A percentile compares a stretch with the other conserved stretches of the same genome.
Conservation (phyloP, 345 rosid genomes). For the Acer campestre region DNA sequence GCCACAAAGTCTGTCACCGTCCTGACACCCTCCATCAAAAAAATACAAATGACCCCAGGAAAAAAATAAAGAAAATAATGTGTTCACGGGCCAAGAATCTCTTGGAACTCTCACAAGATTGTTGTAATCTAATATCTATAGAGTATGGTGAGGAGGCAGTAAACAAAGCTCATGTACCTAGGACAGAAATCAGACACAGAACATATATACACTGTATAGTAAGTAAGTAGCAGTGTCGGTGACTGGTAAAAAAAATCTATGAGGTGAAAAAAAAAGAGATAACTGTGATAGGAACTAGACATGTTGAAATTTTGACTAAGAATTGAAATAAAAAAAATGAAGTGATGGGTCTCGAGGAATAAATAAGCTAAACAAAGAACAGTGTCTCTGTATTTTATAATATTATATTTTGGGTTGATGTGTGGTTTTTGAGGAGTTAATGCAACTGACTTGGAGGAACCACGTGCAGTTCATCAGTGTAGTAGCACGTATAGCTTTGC, state of each 20-base stretch:
- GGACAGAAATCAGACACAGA: constrained; percentile 33
- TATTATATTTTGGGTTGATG: constrained; percentile 20
- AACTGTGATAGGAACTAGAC: constrained; percentile 33
- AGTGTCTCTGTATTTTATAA: constrained; percentile 24
- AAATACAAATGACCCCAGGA: constrained; percentile 11
- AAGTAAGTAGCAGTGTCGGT: constrained; percentile 31
- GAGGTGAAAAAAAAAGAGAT: background rate
- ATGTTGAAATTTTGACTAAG: constrained; percentile 38
- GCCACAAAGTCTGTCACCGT: constrained; percentile 24
- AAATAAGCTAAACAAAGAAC: constrained; percentile 13
- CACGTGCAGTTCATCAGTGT: constrained; percentile 56
- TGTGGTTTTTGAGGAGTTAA: constrained; percentile 38
- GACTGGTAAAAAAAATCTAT: constrained; percentile 20
- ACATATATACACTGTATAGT: constrained; percentile 30
- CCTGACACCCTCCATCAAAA: constrained; percentile 26
- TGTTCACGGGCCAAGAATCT: constrained; percentile 63
- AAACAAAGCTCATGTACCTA: constrained; percentile 21
- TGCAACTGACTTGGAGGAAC: constrained; percentile 38
- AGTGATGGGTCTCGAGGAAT: constrained; percentile 33
- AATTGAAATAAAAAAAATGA: background rate
- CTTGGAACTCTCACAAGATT: constrained; percentile 37
- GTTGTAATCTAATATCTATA: constrained; percentile 27
- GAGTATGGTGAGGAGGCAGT: constrained; percentile 8
- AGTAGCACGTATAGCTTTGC: constrained; percentile 37
- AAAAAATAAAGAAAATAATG: constrained; percentile 20